Evolutionary conservation across 371 early-diverging fungal species (phyloP).

Genomic region (Mucor saturninus): DNA sequence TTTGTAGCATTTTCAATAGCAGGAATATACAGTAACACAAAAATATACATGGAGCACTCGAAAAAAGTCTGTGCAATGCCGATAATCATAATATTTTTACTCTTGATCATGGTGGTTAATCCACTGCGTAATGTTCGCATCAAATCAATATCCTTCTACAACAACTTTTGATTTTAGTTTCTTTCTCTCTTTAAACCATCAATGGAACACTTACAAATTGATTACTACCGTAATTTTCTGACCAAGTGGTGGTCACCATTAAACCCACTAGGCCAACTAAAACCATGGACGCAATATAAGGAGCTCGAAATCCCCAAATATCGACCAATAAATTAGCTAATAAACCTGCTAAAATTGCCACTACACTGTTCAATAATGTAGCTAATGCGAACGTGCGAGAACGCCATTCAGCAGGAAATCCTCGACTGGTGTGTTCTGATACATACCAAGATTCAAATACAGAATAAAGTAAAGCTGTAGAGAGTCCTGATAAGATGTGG

Average conservation of each 20-base stretch:
- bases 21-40: constrained; percentile 79
- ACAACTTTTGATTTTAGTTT: neutral
- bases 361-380: constrained; percentile 73
- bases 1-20: constrained; percentile 56
- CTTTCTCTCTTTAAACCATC: neutral
- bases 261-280: constrained; percentile 53
- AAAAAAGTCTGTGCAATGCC: constrained; percentile 77
- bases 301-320: constrained; percentile 61
- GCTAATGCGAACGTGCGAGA: constrained; percentile 72
- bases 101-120: constrained; percentile 17
- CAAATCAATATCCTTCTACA: constrained; percentile 15
- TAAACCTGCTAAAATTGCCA: constrained; percentile 76
- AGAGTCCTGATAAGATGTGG: constrained; percentile 70
- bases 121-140: constrained; percentile 16
- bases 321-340: constrained; percentile 66
- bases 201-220: constrained; percentile 25
- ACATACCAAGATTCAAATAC: constrained; percentile 88
- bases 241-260: constrained; percentile 63
- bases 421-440: constrained; percentile 66
- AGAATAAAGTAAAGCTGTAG: constrained; percentile 72
- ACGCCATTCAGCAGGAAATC: constrained; percentile 62
- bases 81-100: constrained; percentile 60
- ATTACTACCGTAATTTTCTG: constrained; percentile 73
- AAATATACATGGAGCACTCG: constrained; percentile 84
- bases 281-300: constrained; percentile 63